A percentile compares a stretch with the other conserved stretches of the same genome.
These are phyloP conservation scores for Tephrocybe sp. DNA, from an alignment of 768 basidiomycete species.

Conservation along the genomic window DNA sequence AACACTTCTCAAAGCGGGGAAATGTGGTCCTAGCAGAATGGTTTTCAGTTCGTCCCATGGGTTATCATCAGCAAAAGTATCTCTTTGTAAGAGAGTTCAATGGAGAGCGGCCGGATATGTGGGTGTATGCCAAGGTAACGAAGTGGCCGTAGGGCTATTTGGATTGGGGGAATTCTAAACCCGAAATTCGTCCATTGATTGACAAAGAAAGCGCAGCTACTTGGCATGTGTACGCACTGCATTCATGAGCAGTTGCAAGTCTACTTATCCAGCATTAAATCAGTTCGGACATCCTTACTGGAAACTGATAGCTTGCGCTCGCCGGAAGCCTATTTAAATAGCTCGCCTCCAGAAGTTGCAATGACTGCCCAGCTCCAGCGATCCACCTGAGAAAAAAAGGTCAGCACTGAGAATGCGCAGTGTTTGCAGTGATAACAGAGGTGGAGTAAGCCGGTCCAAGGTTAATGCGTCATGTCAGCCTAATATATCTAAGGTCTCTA, in stretches of 20 bases:
- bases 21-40: constrained; percentile 1
- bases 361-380: constrained; percentile 3
- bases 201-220: constrained; percentile 2
- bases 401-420: neutral
- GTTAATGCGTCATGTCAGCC: neutral
- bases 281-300: neutral
- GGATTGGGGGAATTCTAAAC: neutral
- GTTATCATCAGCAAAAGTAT: neutral
- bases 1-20: constrained; percentile 7
- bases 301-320: neutral
- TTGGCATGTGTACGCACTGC: neutral
- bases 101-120: neutral
- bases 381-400: neutral
- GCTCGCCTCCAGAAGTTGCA: constrained; percentile 4
- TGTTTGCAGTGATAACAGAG: constrained; percentile 8
- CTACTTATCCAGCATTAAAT: neutral
- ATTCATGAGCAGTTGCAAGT: constrained; percentile 1
- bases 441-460: constrained; percentile 8
- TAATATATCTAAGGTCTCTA: neutral
- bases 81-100: neutral
- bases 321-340: neutral
- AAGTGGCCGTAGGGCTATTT: neutral
- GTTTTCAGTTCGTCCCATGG: constrained; percentile 8
- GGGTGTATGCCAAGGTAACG: neutral
- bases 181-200: neutral